Conservation (phyloP, 1,284 basidiomycete species). For the Rhodotorula sp. region DNA sequence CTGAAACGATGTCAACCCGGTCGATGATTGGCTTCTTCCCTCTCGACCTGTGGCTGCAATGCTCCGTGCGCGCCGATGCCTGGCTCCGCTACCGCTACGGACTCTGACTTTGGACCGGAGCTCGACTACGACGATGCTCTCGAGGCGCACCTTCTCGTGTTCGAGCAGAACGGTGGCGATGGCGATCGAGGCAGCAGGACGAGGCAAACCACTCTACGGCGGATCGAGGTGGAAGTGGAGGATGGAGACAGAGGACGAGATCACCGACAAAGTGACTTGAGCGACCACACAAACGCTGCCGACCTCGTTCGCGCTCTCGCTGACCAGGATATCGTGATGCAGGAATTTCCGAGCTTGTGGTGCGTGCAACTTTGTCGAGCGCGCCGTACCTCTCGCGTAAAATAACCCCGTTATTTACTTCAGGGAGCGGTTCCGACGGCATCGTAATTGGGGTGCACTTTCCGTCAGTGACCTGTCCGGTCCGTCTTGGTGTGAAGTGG, state of each 20-base stretch:
- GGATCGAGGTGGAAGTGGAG: neutral
- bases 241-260: neutral
- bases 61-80: neutral
- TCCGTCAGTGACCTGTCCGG: conserved; percentile 27
- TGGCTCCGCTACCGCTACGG: neutral
- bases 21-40: neutral
- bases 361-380: neutral
- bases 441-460: conserved; percentile 24
- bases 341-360: neutral
- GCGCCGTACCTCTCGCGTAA: no score
- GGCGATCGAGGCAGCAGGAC: neutral
- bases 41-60: neutral
- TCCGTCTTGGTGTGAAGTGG: conserved; percentile 33
- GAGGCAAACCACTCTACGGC: neutral
- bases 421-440: conserved; percentile 30
- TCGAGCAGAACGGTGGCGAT: no score
- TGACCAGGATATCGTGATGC: no score
- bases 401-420: neutral
- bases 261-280: no score
- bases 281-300: no score
- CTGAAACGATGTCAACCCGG: neutral
- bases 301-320: no score
- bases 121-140: conserved; percentile 16
- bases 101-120: conserved; percentile 29
- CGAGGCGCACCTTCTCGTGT: conserved; percentile 9